Evolutionary conservation across 1,284 basidiomycete species (phyloP).

Genomic region (Meripilus lineatus): DNA sequence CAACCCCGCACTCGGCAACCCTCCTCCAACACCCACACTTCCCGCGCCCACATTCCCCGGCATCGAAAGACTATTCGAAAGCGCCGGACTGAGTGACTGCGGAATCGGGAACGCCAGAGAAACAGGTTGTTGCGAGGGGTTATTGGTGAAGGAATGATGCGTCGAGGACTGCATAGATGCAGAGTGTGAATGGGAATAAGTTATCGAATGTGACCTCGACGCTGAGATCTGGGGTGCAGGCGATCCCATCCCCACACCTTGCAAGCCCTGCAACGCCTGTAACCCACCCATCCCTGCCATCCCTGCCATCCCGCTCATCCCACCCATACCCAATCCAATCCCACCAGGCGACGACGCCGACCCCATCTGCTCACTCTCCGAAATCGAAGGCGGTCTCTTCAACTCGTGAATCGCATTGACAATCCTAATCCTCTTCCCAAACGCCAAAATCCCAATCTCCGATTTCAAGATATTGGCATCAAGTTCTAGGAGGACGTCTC

Average conservation of each 20-base stretch:
- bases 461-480: constrained; percentile 88
- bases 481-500: constrained; percentile 93
- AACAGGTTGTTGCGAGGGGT: constrained; percentile 24
- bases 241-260: too few relatives aligned
- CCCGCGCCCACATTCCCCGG: constrained; percentile 16
- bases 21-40: constrained; percentile 18
- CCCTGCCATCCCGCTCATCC: too few relatives aligned
- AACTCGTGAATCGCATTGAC: constrained; percentile 94
- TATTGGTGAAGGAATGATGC: constrained; percentile 30
- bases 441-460: constrained; percentile 94
- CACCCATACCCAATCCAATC: too few relatives aligned
- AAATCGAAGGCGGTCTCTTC: constrained; percentile 58
- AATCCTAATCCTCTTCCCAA: constrained; percentile 92
- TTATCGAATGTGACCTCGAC: constrained; percentile 35
- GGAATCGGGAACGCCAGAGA: too few relatives aligned
- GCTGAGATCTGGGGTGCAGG: constrained; percentile 11
- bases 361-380: constrained; percentile 20
- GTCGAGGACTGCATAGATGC: constrained; percentile 36
- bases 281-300: too few relatives aligned
- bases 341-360: too few relatives aligned
- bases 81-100: constrained; percentile 13
- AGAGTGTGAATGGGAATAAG: constrained; percentile 36
- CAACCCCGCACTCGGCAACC: constrained; percentile 34
- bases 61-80: constrained; percentile 8
- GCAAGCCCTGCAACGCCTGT: too few relatives aligned